Conservation (phyloP, 139 green algal species). For the Picochlorum sp. region DNA sequence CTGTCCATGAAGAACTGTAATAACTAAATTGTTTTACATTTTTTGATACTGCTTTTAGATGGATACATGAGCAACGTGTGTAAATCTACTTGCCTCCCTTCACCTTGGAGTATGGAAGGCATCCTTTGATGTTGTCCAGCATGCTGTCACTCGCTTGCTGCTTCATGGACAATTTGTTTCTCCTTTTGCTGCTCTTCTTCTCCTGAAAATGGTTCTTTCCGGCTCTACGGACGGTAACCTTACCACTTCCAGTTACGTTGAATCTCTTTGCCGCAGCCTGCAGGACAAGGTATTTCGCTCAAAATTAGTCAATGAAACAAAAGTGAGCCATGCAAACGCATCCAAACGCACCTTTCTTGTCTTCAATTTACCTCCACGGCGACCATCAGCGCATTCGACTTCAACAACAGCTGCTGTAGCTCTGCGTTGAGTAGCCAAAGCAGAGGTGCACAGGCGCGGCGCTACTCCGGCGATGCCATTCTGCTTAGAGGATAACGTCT, state of each 20-base stretch:
- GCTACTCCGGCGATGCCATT: slow-evolving; percentile 37
- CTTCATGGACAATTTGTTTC: slow-evolving; percentile 24
- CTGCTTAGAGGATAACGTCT: slow-evolving; percentile 5
- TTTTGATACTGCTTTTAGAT: no score
- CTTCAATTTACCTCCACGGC: slow-evolving; percentile 54
- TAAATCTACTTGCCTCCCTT: not conserved
- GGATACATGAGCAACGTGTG: no score
- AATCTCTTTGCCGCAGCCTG: slow-evolving; percentile 69
- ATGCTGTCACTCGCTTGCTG: slow-evolving; percentile 13
- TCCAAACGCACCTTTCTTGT: slow-evolving; percentile 47
- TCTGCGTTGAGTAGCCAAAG: no score
- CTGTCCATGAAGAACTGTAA: no score
- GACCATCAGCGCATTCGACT: slow-evolving; percentile 23
- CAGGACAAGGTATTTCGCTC: not conserved
- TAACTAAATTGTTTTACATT: no score
- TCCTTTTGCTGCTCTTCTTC: slow-evolving; percentile 53
- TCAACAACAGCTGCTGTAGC: not conserved
- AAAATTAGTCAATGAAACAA: not conserved
- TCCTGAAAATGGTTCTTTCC: slow-evolving; percentile 89
- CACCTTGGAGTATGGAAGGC: slow-evolving; percentile 23
- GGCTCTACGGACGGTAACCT: slow-evolving; percentile 63
- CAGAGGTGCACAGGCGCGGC: not conserved
- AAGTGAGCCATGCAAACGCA: slow-evolving; percentile 9
- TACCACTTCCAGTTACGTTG: slow-evolving; percentile 72
- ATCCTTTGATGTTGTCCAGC: slow-evolving; percentile 26